A percentile compares a stretch with the other conserved stretches of the same genome.
Conservation (phyloP, 2,329 filamentous ascomycete genomes). For the Cladosporium sp. region DNA sequence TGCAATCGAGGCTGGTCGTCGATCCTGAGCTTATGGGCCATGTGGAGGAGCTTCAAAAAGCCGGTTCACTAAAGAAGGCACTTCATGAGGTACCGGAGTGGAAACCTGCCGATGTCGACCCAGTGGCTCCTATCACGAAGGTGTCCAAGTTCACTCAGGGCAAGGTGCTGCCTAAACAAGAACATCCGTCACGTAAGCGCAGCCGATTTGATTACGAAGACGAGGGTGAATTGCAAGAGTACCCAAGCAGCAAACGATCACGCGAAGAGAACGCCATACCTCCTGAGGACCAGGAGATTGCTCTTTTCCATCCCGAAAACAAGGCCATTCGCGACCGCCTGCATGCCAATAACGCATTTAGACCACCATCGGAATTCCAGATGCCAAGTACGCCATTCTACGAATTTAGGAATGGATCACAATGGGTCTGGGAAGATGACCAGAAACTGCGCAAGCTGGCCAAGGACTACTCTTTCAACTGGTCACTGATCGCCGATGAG, state of each 20-base stretch:
- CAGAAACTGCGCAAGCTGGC: conserved; percentile 82
- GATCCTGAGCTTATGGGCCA: conserved; percentile 24
- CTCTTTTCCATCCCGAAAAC: conserved; percentile 84
- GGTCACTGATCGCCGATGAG: conserved; percentile 86
- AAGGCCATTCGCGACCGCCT: conserved; percentile 85
- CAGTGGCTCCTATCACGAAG: neutral
- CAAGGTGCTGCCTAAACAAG: conserved; percentile 66
- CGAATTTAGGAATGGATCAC: conserved; percentile 77
- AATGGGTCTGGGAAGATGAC: conserved; percentile 88
- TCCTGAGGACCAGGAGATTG: conserved; percentile 71
- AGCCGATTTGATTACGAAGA: conserved; percentile 79
- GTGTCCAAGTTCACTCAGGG: conserved; percentile 84
- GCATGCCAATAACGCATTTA: conserved; percentile 86
- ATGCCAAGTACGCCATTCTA: conserved; percentile 93
- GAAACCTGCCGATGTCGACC: neutral
- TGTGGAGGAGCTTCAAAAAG: conserved; percentile 24
- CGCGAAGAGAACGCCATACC: conserved; percentile 49
- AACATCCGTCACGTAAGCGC: conserved; percentile 66
- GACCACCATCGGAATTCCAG: conserved; percentile 81
- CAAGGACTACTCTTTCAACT: conserved; percentile 93
- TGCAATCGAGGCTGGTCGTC: conserved; percentile 23
- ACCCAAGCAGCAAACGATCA: conserved; percentile 34
- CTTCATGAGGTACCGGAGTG: conserved; percentile 24
- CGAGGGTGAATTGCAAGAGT: conserved; percentile 48
- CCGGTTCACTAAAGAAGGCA: conserved; percentile 25